These are phyloP conservation scores for Calonectria fujianensis DNA, from an alignment of 2,329 filamentous ascomycete species.

Conservation along the genomic window DNA sequence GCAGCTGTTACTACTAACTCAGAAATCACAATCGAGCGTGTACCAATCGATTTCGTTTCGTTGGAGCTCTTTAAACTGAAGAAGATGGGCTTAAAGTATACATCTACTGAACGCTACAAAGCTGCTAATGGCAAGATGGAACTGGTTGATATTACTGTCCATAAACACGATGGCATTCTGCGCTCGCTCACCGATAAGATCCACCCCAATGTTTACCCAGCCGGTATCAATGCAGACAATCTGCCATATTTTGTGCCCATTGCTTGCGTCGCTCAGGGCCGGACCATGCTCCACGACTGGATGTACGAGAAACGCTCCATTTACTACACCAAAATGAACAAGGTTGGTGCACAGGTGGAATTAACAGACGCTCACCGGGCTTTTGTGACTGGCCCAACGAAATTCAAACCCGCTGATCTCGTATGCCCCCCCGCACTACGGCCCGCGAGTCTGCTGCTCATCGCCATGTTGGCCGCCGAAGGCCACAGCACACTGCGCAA, in stretches of 20 bases:
- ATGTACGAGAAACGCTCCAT: constrained; percentile 9
- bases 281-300: constrained; percentile 14
- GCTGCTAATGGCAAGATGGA: background rate
- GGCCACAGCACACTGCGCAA: constrained; percentile 5
- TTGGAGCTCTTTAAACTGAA: background rate
- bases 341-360: background rate
- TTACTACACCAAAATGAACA: constrained; percentile 6
- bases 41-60: background rate
- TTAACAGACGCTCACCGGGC: background rate
- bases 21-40: background rate
- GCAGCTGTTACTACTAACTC: constrained; percentile 3
- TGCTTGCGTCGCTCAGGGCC: background rate
- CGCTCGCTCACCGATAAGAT: background rate
- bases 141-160: background rate
- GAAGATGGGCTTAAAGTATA: background rate
- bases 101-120: background rate
- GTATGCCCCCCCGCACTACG: background rate
- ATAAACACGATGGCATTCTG: background rate
- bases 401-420: background rate
- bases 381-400: background rate
- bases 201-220: constrained; percentile 5
- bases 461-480: background rate
- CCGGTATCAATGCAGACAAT: constrained; percentile 1
- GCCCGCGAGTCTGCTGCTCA: constrained; percentile 2
- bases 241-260: constrained; percentile 11